Percentiles rank a stretch among this genome's conserved stretches.
Evolutionary conservation across 2,329 filamentous ascomycete species (phyloP).

Genomic region (Arthrobotrys megalospora): DNA sequence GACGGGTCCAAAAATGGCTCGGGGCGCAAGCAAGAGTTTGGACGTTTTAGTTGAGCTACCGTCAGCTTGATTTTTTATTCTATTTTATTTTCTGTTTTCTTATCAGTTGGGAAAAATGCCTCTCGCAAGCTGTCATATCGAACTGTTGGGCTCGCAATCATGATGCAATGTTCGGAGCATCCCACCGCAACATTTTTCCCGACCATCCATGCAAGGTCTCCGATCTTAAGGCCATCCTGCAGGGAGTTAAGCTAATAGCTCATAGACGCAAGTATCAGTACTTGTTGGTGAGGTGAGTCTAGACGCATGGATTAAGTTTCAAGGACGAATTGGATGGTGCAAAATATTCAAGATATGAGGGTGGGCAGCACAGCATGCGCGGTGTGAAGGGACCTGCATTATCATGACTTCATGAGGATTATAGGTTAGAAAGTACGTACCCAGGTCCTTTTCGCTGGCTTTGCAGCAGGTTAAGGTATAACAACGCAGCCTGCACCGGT

Average conservation of each 20-base stretch:
- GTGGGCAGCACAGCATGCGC: constrained; percentile 52
- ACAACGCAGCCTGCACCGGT: constrained; percentile 32
- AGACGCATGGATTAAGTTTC: constrained; percentile 15
- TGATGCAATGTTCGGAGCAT: constrained; percentile 50
- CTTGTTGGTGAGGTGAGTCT: constrained; percentile 21
- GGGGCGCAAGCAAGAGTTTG: background rate
- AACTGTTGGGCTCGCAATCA: constrained; percentile 34
- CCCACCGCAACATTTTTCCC: constrained; percentile 20
- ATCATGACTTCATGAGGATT: constrained; percentile 24
- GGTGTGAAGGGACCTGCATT: constrained; percentile 51
- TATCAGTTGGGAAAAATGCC: constrained; percentile 45
- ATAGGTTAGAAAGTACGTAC: background rate
- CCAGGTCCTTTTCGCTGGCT: constrained; percentile 22
- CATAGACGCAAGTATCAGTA: constrained; percentile 8
- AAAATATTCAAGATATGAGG: constrained; percentile 35
- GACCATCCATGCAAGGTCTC: constrained; percentile 24
- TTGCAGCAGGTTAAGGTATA: constrained; percentile 41
- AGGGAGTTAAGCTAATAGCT: background rate
- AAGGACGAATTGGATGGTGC: constrained; percentile 31
- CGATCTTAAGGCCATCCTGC: constrained; percentile 28
- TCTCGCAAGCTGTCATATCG: constrained; percentile 22
- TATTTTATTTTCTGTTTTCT: constrained; percentile 10
- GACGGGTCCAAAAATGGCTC: constrained; percentile 13
- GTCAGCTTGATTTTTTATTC: constrained; percentile 10
- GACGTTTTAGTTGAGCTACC: constrained; percentile 4